phyloP scores from a whole-genome alignment of 768 basidiomycete genomes.

The Porpolomopsis calyptriformis region DNA sequence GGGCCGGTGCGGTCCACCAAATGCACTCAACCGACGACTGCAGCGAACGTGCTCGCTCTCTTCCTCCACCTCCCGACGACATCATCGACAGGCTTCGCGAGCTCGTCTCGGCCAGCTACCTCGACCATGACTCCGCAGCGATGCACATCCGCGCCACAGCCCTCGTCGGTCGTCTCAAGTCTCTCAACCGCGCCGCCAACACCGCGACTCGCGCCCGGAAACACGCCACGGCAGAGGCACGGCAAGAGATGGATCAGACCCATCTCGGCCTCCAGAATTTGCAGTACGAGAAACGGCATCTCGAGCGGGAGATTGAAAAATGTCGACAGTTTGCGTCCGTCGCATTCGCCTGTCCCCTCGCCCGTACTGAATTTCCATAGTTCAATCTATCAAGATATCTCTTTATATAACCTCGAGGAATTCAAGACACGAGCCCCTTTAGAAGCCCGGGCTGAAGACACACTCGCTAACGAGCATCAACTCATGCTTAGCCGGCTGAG shows the following conservation, averaged over 20 bases:
- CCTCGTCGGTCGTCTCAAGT: conserved; percentile 71
- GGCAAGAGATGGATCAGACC: conserved; percentile 85
- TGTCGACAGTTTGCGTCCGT: conserved; percentile 86
- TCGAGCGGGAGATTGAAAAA: conserved; percentile 86
- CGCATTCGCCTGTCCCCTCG: not conserved
- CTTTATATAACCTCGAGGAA: conserved; percentile 59
- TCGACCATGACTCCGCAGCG: conserved; percentile 36
- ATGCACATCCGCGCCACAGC: conserved; percentile 61
- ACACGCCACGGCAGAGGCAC: conserved; percentile 65
- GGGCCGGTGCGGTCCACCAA: no score
- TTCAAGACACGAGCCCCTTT: conserved; percentile 60
- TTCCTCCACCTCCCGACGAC: conserved; percentile 32
- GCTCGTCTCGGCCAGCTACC: conserved; percentile 40
- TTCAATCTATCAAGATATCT: conserved; percentile 82
- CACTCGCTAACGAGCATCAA: conserved; percentile 62
- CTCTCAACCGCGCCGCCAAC: conserved; percentile 66
- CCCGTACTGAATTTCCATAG: no score
- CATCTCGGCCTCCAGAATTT: conserved; percentile 80
- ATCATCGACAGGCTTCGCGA: conserved; percentile 55
- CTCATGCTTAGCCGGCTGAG: conserved; percentile 80
- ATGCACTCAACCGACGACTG: conserved; percentile 16
- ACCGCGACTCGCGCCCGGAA: conserved; percentile 53
- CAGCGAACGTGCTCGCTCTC: conserved; percentile 5
- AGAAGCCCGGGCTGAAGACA: conserved; percentile 50
- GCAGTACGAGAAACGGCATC: conserved; percentile 79